Evolutionary conservation across 2,329 filamentous ascomycete genomes (phyloP), one percentile per base, ranked within the genome.

Genomic region (Colletotrichum liaoningense): DNA sequence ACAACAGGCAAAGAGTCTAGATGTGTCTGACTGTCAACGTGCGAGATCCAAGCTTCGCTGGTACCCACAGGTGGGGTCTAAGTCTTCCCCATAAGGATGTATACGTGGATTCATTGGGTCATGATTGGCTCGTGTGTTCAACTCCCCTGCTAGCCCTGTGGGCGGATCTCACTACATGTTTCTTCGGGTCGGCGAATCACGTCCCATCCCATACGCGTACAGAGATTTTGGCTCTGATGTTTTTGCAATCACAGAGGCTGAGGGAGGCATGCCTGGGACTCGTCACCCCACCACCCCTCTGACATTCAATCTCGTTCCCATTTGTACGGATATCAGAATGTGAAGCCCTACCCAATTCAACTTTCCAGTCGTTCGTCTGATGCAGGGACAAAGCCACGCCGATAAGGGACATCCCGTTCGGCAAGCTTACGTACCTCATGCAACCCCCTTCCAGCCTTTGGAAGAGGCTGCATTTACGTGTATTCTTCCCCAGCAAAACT

Each of bases 151-250:
- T 49, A 60, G 57, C 38, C 24, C 12, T 1, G 22, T 14, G 14
- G 30, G 52, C 69, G 69, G 69, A 42, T 42, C 12, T 5, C 14
- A 33, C 5, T 28, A 30, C n/a, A 33, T 24, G 6, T 5, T 5
- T 16, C 35, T 8, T 6, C 7, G 1, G 26, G 57, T 12, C 28
- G 9, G 63, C 63, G 26, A 71, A 72, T 63, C 58, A 72, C 11
- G 57, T 33, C 65, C 54, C n/a, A 24, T 33, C 8, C 58, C 22
- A 69, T 68, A 68, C 65, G 58, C 69, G 49, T 72, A 63, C 19
- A 49, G 19, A 22, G 42, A 22, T 59, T 14, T 4, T 19, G 11
- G 42, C 4, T 3, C 19, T n/a, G 42, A 11, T n/a, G 3, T 22
- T 49, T 49, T n/a, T 33, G 33, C n/a, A 62, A 62, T 62, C 35